These are phyloP conservation scores for Suillus fuscotomentosus DNA, from an alignment of 768 basidiomycete genomes.

Conservation along the genomic window DNA sequence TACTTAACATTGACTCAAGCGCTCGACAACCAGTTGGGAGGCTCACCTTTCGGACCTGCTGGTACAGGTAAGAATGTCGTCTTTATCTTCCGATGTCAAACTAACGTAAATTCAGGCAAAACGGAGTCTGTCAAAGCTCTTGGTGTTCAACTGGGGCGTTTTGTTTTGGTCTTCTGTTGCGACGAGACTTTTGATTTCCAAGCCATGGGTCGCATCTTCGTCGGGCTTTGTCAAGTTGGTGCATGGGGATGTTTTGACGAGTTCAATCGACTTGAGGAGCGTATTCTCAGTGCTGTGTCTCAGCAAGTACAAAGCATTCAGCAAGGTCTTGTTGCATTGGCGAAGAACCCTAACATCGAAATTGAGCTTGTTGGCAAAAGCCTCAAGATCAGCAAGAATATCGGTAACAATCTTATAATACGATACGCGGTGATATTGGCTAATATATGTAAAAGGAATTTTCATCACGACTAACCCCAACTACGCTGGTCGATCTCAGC, in stretches of 20 bases:
- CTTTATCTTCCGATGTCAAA: conserved; percentile 5
- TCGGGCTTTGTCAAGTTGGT: conserved; percentile 97
- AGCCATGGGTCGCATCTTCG: conserved; percentile 99
- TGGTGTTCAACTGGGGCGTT: conserved; percentile 94
- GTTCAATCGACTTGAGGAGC: conserved; percentile 97
- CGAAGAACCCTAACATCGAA: conserved; percentile 81
- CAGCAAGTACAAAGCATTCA: conserved; percentile 99
- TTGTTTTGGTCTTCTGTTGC: conserved; percentile 99
- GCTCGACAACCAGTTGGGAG: conserved; percentile 90
- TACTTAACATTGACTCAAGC: conserved; percentile 97
- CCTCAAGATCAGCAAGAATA: conserved; percentile 90
- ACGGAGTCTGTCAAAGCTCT: conserved; percentile 99
- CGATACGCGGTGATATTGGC: neutral
- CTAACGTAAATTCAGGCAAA: conserved; percentile 59
- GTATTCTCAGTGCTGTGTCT: conserved; percentile 96
- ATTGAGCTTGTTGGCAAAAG: conserved; percentile 96
- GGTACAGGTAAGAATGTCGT: conserved; percentile 70
- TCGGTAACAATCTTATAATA: conserved; percentile 49
- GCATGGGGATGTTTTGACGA: conserved; percentile 99
- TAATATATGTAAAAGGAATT: conserved; percentile 56
- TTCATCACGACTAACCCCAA: conserved; percentile 99
- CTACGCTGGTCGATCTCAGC: conserved; percentile 93
- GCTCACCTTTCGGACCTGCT: conserved; percentile 97
- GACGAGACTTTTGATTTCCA: conserved; percentile 99
- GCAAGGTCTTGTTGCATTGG: conserved; percentile 84